phyloP scores from a whole-genome alignment of 352 stramenopile species.

The Pythium dissotocum region DNA sequence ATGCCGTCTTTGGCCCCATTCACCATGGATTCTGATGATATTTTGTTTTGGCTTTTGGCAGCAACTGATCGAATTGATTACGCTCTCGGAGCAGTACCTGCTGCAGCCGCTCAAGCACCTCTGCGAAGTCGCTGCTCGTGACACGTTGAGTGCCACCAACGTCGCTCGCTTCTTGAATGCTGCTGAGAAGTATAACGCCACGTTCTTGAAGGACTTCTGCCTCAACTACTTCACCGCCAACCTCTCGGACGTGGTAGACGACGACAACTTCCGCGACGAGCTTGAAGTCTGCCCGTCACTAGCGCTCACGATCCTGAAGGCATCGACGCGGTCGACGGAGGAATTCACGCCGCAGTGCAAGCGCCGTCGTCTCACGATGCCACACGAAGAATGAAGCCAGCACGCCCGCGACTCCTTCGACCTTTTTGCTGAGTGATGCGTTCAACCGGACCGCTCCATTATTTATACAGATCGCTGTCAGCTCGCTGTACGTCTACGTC shows the following conservation, averaged over 20 bases:
- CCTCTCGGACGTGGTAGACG: slow-evolving; percentile 77
- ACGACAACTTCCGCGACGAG: slow-evolving; percentile 82
- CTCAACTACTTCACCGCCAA: slow-evolving; percentile 78
- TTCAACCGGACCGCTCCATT: not conserved
- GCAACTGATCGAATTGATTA: slow-evolving; percentile 87
- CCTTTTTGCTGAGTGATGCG: not conserved
- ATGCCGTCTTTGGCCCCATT: no score
- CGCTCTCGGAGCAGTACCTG: slow-evolving; percentile 80
- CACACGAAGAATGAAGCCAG: slow-evolving; percentile 54
- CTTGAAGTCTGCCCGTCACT: slow-evolving; percentile 78
- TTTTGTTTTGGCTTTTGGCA: slow-evolving; percentile 25
- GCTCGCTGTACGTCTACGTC: not conserved
- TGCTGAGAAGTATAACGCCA: slow-evolving; percentile 83
- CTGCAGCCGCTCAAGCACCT: slow-evolving; percentile 73
- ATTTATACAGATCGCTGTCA: slow-evolving; percentile 15
- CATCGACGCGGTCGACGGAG: slow-evolving; percentile 39
- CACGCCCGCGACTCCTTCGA: not conserved
- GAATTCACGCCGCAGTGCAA: slow-evolving; percentile 49
- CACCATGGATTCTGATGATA: not conserved
- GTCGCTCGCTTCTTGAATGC: slow-evolving; percentile 78
- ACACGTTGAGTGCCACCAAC: slow-evolving; percentile 72
- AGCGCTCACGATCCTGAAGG: slow-evolving; percentile 75
- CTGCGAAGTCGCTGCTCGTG: slow-evolving; percentile 72
- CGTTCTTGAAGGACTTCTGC: slow-evolving; percentile 82
- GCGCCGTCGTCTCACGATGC: slow-evolving; percentile 81